phyloP scores from a whole-genome alignment of 2,329 filamentous ascomycete genomes.

The Plectosphaerella sp. region DNA sequence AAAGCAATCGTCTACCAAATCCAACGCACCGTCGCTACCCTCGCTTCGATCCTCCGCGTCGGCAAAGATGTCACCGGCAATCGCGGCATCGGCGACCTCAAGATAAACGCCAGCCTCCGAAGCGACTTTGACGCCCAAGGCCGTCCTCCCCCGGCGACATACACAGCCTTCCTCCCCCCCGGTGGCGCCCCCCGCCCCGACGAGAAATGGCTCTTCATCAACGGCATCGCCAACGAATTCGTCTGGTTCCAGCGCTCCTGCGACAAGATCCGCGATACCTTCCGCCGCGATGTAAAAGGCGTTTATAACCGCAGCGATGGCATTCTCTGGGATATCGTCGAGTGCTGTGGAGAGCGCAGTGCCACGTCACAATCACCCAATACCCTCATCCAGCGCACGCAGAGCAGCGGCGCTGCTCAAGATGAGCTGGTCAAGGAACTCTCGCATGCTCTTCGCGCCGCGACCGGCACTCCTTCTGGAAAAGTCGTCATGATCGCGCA shows the following conservation, averaged over 20 bases:
- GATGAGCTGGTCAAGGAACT: constrained; percentile 1
- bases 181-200: background rate
- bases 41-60: background rate
- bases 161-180: background rate
- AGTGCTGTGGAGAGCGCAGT: constrained; percentile 6
- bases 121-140: background rate
- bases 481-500: constrained; percentile 8
- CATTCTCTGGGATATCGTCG: constrained; percentile 11
- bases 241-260: constrained; percentile 2
- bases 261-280: constrained; percentile 6
- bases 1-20: constrained; percentile 1
- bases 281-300: constrained; percentile 7
- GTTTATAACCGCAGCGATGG: constrained; percentile 10
- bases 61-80: background rate
- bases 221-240: constrained; percentile 2
- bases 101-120: constrained; percentile 1
- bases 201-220: constrained; percentile 1
- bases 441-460: background rate
- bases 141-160: background rate
- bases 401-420: constrained; percentile 3
- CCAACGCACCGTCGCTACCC: background rate
- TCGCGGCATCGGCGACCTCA: background rate
- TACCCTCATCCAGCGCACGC: constrained; percentile 4
- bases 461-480: background rate
- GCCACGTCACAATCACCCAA: background rate